Evolutionary conservation across 257 asterid genomes (phyloP), one percentile per base, ranked within the genome.

Genomic region (Forsythia suspensa): DNA sequence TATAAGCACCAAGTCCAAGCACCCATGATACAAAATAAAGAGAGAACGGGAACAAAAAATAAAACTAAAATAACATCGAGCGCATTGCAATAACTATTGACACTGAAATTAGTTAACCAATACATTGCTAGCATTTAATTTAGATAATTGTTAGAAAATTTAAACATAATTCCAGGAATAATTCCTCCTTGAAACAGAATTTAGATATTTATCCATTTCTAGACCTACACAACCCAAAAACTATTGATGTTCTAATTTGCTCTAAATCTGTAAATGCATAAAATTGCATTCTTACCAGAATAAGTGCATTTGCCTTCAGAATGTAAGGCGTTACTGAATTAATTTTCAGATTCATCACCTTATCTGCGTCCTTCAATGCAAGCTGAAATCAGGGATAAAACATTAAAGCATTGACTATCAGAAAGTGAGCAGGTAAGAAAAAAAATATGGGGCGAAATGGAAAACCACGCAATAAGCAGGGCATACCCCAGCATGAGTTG

Each of bases 301-400:
- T 82, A 55, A 92, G 97, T 48, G 99, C 92, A 87, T 94, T 89
- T 75, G 98, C 98, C 87, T 94, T 91, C 77, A 96, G 91, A 77
- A 96, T 75, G 80, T 90, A 88, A 57, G 97, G 80, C 59, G 71
- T 78, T n/a, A 82, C 85, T 43, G 85, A 83, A 78, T 84, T 78
- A 59, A 84, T 82, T 59, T 83, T 86, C 15, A 89, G 72, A 72
- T 81, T 81, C 91, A 91, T 84, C 84, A 96, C 90, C 88, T 92
- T 96, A 82, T 94, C 97, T 15, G 95, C 97, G 83, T 96, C 99
- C 88, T 92, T 96, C 67, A 94, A 72, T 9, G 97, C 98, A 87
- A 94, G 97, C 99, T 96, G 87, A 80, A 80, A 80, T 46, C 48
- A 75, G 59, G 46, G 18, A 75, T 59, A 69, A 73, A 70, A 44